Percentiles rank a stretch among this genome's conserved stretches.
Evolutionary conservation across 495 filamentous ascomycete genomes (phyloP).

Genomic region (Penicillium mononematosum): DNA sequence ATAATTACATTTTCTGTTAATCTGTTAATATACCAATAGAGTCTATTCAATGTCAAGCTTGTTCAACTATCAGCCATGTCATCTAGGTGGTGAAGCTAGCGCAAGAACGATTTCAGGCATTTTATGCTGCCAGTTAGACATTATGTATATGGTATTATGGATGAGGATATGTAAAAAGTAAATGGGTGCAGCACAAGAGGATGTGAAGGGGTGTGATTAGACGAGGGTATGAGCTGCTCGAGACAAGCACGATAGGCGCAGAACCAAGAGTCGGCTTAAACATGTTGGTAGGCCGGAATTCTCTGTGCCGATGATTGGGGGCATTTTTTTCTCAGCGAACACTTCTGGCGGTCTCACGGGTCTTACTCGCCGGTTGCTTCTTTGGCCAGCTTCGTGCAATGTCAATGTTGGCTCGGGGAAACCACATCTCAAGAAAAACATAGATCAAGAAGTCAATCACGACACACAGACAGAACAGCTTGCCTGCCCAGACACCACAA

Average conservation of each 20-base stretch:
- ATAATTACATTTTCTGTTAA: constrained; percentile 14
- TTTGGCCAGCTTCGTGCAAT: constrained; percentile 87
- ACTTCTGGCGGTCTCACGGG: constrained; percentile 22
- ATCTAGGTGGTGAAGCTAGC: not conserved
- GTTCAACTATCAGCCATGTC: not conserved
- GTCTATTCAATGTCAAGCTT: constrained; percentile 9
- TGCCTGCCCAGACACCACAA: constrained; percentile 99
- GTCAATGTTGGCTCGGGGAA: constrained; percentile 81
- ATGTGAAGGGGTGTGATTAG: not conserved
- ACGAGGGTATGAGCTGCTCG: not conserved
- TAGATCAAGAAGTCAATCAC: constrained; percentile 91
- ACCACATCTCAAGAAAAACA: constrained; percentile 81
- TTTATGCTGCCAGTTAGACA: not conserved
- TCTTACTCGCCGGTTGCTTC: constrained; percentile 47
- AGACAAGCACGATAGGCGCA: no score
- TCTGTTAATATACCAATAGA: constrained; percentile 27
- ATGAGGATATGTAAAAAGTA: not conserved
- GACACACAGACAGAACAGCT: constrained; percentile 91
- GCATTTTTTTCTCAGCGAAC: not conserved
- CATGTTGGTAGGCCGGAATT: not conserved
- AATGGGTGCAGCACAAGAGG: not conserved
- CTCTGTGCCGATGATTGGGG: not conserved
- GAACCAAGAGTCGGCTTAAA: not conserved
- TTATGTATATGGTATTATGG: not conserved
- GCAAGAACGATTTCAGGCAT: not conserved